A percentile compares a stretch with the other conserved stretches of the same genome.
These are phyloP conservation scores for Penicillium argentinense DNA, from an alignment of 495 filamentous ascomycete genomes.

Conservation along the genomic window DNA sequence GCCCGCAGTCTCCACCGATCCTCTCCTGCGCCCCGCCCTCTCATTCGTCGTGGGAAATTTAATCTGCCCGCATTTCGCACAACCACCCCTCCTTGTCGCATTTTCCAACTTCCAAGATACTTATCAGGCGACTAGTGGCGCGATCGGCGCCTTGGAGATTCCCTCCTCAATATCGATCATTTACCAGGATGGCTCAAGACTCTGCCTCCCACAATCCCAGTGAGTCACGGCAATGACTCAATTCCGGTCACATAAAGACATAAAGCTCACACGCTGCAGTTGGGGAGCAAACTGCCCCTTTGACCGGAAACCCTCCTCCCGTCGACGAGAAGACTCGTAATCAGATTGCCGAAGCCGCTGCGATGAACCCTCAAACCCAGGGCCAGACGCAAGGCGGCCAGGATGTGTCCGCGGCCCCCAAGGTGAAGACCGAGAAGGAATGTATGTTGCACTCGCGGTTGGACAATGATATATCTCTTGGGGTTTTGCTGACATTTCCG, in stretches of 20 bases:
- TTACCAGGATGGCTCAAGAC: constrained; percentile 59
- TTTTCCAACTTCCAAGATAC: constrained; percentile 40
- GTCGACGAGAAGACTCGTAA: constrained; percentile 48
- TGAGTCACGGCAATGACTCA: constrained; percentile 35
- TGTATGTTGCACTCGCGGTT: constrained; percentile 33
- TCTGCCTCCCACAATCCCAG: constrained; percentile 56
- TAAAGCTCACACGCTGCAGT: constrained; percentile 32
- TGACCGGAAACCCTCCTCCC: constrained; percentile 45
- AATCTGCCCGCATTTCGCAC: constrained; percentile 37
- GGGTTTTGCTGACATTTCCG: constrained; percentile 18
- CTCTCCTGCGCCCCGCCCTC: constrained; percentile 28
- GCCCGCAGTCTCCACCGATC: constrained; percentile 28
- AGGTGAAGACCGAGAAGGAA: constrained; percentile 63
- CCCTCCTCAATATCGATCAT: constrained; percentile 43
- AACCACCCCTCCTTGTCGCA: constrained; percentile 32
- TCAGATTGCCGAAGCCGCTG: constrained; percentile 42
- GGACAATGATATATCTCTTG: neutral
- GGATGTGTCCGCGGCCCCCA: constrained; percentile 45
- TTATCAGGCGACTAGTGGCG: constrained; percentile 50
- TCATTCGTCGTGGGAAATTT: constrained; percentile 37
- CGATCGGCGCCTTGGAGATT: constrained; percentile 51
- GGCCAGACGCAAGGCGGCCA: constrained; percentile 42
- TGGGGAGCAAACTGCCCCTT: constrained; percentile 53
- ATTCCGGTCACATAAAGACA: constrained; percentile 1
- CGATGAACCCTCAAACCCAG: constrained; percentile 29